These are phyloP conservation scores for Mollisia scopiformis DNA, from an alignment of 2,329 filamentous ascomycete genomes.

Conservation along the genomic window DNA sequence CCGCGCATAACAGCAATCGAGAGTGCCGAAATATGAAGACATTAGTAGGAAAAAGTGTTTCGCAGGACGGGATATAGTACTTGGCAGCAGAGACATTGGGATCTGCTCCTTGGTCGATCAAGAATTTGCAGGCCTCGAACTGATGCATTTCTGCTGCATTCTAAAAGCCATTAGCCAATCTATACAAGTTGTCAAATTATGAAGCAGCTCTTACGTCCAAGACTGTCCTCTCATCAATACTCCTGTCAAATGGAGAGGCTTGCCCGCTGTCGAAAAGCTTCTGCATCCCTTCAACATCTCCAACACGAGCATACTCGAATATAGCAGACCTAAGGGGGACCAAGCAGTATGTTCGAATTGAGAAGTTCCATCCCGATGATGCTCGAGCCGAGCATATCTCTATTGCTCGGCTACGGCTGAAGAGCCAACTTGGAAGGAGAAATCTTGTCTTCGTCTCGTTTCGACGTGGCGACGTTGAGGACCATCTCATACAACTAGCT, in stretches of 20 bases:
- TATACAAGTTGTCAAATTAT: background rate
- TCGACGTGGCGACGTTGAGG: too few relatives aligned
- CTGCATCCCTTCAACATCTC: background rate
- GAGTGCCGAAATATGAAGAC: background rate
- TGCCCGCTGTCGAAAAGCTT: background rate
- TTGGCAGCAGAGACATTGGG: background rate
- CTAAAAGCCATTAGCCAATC: background rate
- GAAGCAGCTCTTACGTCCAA: background rate
- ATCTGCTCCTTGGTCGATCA: background rate
- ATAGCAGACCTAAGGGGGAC: background rate
- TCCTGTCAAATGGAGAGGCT: background rate
- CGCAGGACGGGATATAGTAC: background rate
- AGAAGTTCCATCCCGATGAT: constrained; percentile 1
- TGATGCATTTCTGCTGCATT: background rate
- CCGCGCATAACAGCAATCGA: background rate
- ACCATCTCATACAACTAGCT: too few relatives aligned
- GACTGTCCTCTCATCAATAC: background rate
- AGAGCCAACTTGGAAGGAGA: background rate
- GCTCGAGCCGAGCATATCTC: background rate
- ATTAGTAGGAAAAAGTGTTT: background rate
- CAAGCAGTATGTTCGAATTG: background rate
- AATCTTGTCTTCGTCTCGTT: background rate
- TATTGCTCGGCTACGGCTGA: background rate
- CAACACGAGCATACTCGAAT: background rate
- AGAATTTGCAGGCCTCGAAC: background rate